A percentile compares a stretch with the other conserved stretches of the same genome.
phyloP scores from a whole-genome alignment of 177 flowering plant genomes.

The Vitis hybrid region DNA sequence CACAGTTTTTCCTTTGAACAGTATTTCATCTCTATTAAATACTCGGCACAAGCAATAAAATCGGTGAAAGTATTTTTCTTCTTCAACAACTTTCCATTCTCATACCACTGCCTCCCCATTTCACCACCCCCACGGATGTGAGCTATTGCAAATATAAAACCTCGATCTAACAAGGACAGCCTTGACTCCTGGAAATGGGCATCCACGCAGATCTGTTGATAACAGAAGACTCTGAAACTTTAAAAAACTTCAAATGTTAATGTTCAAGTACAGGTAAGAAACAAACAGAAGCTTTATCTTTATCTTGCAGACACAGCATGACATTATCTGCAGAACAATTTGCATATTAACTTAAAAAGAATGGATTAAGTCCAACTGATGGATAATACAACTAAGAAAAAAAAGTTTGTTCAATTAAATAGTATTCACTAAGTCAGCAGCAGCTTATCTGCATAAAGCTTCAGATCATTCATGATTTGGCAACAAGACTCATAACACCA shows the following conservation, averaged over 20 bases:
- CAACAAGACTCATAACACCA: no score
- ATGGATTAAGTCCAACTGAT: no score
- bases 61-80: conserved; percentile 73
- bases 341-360: no score
- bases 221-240: conserved; percentile 9
- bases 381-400: no score
- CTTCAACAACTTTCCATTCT: conserved; percentile 75
- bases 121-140: conserved; percentile 98
- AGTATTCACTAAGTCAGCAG: no score
- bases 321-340: no score
- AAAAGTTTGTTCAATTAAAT: no score
- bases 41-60: conserved; percentile 77
- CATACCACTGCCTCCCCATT: conserved; percentile 99
- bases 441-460: no score
- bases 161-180: conserved; percentile 82
- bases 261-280: neutral
- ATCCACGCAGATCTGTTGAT: conserved; percentile 47
- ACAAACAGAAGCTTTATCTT: no score
- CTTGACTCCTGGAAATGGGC: conserved; percentile 55
- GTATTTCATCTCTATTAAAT: conserved; percentile 66
- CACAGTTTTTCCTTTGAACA: conserved; percentile 78
- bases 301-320: no score
- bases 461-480: no score
- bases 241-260: neutral
- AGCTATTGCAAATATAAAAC: conserved; percentile 80